Evolutionary conservation across 495 filamentous ascomycete genomes (phyloP).

Genomic region (Penicillium verhagenii): DNA sequence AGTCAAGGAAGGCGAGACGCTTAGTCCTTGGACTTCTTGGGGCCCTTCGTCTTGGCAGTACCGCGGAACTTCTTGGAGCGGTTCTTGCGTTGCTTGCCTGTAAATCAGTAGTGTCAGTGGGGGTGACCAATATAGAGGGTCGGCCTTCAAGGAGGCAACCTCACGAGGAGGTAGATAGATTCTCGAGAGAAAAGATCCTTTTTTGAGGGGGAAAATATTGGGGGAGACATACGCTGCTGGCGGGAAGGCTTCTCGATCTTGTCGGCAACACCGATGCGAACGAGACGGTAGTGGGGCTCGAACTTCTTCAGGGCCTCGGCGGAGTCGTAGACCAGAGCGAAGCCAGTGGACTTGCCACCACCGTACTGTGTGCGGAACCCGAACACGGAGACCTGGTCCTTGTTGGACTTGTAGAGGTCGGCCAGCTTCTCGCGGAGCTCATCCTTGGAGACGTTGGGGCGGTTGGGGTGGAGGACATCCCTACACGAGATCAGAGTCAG

Average conservation of each 20-base stretch:
- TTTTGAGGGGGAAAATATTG: neutral
- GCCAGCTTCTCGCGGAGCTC: slow-evolving; percentile 94
- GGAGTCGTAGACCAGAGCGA: slow-evolving; percentile 97
- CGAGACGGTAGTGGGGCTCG: slow-evolving; percentile 95
- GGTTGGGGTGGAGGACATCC: slow-evolving; percentile 98
- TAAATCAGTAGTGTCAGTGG: slow-evolving; percentile 20
- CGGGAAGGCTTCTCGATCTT: slow-evolving; percentile 96
- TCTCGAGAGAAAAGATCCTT: neutral
- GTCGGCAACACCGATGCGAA: slow-evolving; percentile 82
- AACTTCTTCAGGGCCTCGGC: slow-evolving; percentile 98
- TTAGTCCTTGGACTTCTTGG: slow-evolving; percentile 65
- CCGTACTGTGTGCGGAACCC: slow-evolving; percentile 98
- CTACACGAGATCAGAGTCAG: slow-evolving; percentile 49
- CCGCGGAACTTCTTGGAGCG: slow-evolving; percentile 96
- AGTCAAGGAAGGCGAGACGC: slow-evolving; percentile 25
- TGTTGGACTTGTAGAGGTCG: slow-evolving; percentile 93
- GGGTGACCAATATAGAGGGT: slow-evolving; percentile 1
- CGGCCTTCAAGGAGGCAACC: neutral
- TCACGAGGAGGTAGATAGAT: neutral
- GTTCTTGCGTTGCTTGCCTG: slow-evolving; percentile 99
- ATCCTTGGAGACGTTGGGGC: slow-evolving; percentile 97
- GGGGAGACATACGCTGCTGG: slow-evolving; percentile 88
- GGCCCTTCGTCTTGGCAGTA: slow-evolving; percentile 86
- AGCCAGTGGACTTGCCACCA: slow-evolving; percentile 99
- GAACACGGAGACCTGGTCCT: slow-evolving; percentile 96